Evolutionary conservation across 2,329 filamentous ascomycete genomes (phyloP).

Genomic region (Alternaria arborescens): DNA sequence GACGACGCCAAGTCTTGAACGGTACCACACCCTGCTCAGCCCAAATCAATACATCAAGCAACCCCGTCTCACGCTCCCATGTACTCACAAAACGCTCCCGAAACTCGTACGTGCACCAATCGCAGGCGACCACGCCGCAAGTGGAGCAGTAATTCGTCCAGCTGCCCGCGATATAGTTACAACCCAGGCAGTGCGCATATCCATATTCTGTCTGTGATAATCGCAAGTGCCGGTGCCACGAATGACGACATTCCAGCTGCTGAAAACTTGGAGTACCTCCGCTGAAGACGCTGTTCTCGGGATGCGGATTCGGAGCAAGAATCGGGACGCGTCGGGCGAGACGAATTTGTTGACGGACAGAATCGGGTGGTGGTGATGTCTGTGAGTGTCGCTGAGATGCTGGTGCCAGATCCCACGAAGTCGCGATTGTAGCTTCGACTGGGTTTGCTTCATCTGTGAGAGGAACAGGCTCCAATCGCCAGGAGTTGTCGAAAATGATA

Average conservation of each 20-base stretch:
- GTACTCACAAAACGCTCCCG: not conserved
- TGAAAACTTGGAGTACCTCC: not conserved
- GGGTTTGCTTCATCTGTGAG: not conserved
- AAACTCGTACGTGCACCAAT: not conserved
- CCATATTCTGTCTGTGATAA: not conserved
- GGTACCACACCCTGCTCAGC: not conserved
- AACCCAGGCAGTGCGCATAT: not conserved
- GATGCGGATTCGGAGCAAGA: not conserved
- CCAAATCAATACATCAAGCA: not conserved
- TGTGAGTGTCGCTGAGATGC: not conserved
- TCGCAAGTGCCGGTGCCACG: not conserved
- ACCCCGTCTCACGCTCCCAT: not conserved
- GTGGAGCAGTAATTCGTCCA: slow-evolving; percentile 3
- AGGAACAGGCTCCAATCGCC: not conserved
- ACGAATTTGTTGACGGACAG: not conserved
- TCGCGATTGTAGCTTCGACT: not conserved
- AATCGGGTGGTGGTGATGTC: not conserved
- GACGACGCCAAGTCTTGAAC: not conserved
- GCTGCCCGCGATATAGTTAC: not conserved
- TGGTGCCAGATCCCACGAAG: not conserved
- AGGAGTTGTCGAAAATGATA: not conserved
- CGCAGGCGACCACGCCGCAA: slow-evolving; percentile 1
- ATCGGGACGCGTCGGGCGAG: not conserved
- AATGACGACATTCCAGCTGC: not conserved
- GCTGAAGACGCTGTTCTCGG: not conserved